These are phyloP conservation scores for Exophiala lecanii-corni DNA, from an alignment of 2,329 filamentous ascomycete species.

Conservation along the genomic window DNA sequence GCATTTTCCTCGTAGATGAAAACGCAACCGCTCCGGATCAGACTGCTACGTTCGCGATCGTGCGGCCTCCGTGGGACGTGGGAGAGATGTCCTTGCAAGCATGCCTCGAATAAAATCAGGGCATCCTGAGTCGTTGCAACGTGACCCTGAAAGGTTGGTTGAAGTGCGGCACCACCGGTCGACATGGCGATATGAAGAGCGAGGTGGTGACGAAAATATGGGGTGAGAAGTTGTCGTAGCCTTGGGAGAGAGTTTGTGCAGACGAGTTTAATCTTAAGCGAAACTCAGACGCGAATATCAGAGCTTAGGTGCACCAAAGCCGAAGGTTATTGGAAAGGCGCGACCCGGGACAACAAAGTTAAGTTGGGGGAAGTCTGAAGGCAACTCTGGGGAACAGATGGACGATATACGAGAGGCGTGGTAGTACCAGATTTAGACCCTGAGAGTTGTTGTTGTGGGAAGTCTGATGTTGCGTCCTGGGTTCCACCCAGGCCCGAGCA, in stretches of 20 bases:
- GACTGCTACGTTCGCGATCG: conserved; percentile 69
- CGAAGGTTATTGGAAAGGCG: conserved; percentile 2
- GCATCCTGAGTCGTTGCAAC: conserved; percentile 70
- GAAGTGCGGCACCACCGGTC: conserved; percentile 44
- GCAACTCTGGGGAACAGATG: not conserved
- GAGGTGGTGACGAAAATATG: not conserved
- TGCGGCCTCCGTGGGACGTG: conserved; percentile 82
- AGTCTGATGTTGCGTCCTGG: no score
- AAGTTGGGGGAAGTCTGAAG: conserved; percentile 6
- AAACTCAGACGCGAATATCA: conserved; percentile 14
- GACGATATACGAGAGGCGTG: conserved; percentile 10
- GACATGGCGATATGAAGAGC: conserved; percentile 21
- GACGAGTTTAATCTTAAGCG: conserved; percentile 17
- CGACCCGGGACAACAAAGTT: conserved; percentile 3
- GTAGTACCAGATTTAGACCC: no score
- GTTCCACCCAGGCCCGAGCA: no score
- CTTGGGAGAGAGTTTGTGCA: conserved; percentile 3
- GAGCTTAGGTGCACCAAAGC: conserved; percentile 2
- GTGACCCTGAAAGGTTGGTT: conserved; percentile 64
- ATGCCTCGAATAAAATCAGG: conserved; percentile 74
- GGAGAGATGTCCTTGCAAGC: conserved; percentile 62
- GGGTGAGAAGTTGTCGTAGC: conserved; percentile 1
- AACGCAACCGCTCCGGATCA: conserved; percentile 79
- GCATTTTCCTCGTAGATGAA: conserved; percentile 91
- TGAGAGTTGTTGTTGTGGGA: not conserved